Conservation (phyloP, 2,329 filamentous ascomycete genomes). For the Penicillium sp. region DNA sequence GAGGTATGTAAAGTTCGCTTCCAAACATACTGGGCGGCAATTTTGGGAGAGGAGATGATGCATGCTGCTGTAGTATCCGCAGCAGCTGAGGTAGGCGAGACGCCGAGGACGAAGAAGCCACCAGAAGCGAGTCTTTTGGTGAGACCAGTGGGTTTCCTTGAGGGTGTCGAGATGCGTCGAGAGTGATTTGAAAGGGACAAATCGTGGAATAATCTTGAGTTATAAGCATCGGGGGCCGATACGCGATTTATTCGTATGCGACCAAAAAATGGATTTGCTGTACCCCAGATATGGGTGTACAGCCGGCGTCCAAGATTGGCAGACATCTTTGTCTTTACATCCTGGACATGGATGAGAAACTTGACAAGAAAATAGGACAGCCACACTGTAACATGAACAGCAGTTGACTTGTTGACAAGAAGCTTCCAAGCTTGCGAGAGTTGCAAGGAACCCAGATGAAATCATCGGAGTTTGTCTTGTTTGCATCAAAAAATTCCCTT, state of each 20-base stretch:
- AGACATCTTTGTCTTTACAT: slow-evolving; percentile 50
- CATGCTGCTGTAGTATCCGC: slow-evolving; percentile 37
- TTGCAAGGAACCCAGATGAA: slow-evolving; percentile 20
- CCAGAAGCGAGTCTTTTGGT: slow-evolving; percentile 57
- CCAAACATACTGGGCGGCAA: slow-evolving; percentile 33
- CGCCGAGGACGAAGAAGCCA: slow-evolving; percentile 54
- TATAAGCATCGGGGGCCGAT: slow-evolving; percentile 14
- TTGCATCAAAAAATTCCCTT: slow-evolving; percentile 24
- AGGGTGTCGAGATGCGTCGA: slow-evolving; percentile 21
- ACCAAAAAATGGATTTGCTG: slow-evolving; percentile 36
- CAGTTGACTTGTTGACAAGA: slow-evolving; percentile 10
- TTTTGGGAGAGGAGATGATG: slow-evolving; percentile 32
- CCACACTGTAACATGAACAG: background rate
- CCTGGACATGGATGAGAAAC: slow-evolving; percentile 29
- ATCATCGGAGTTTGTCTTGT: slow-evolving; percentile 28
- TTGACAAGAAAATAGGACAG: slow-evolving; percentile 1
- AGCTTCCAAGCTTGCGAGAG: slow-evolving; percentile 9
- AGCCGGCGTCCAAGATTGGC: slow-evolving; percentile 49
- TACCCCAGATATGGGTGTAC: slow-evolving; percentile 47
- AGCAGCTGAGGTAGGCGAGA: slow-evolving; percentile 34
- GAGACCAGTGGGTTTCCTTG: slow-evolving; percentile 40
- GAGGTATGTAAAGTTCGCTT: slow-evolving; percentile 36
- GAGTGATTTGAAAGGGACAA: slow-evolving; percentile 12
- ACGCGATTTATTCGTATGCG: slow-evolving; percentile 30
- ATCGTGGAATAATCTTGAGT: slow-evolving; percentile 17